Evolutionary conservation across 2,329 filamentous ascomycete genomes (phyloP).

Genomic region (Chaetoscypha palmicola): DNA sequence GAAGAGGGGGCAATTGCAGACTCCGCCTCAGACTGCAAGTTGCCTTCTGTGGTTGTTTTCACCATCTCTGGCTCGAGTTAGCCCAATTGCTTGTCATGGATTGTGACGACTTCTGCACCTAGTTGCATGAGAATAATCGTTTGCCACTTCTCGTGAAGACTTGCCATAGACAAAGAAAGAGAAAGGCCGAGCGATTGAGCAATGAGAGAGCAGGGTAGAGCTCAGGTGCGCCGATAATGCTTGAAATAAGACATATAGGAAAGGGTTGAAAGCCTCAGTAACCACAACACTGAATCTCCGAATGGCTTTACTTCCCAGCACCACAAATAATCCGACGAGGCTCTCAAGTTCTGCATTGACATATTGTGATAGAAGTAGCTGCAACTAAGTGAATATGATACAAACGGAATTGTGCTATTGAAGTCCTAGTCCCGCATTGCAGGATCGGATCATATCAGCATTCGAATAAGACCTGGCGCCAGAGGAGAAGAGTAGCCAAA

Average conservation of each 20-base stretch:
- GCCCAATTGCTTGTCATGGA: constrained; percentile 8
- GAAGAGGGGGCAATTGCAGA: constrained; percentile 3
- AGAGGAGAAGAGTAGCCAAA: constrained; percentile 22
- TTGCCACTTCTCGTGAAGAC: constrained; percentile 21
- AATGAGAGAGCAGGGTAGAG: constrained; percentile 9
- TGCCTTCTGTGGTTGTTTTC: constrained; percentile 8
- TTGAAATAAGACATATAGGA: constrained; percentile 3
- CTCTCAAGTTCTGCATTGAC: constrained; percentile 17
- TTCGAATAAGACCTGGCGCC: constrained; percentile 15
- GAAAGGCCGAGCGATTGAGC: constrained; percentile 9
- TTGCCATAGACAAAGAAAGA: constrained; percentile 9
- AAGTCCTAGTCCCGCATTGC: constrained; percentile 14
- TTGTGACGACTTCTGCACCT: constrained; percentile 20
- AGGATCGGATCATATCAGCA: constrained; percentile 16
- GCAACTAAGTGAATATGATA: constrained; percentile 3
- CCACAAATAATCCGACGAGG: no score
- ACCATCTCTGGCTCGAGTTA: constrained; percentile 4
- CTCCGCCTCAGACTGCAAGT: constrained; percentile 17
- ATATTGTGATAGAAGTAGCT: constrained; percentile 18
- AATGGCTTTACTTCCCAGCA: not conserved
- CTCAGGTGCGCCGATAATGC: constrained; percentile 10
- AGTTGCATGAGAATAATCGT: constrained; percentile 10
- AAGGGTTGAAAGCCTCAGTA: constrained; percentile 1
- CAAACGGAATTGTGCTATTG: constrained; percentile 16
- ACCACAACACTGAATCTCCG: not conserved